A percentile compares a stretch with the other conserved stretches of the same genome.
Conservation (phyloP, 257 asterid species). For the Nicotiana tomentosiformis region DNA sequence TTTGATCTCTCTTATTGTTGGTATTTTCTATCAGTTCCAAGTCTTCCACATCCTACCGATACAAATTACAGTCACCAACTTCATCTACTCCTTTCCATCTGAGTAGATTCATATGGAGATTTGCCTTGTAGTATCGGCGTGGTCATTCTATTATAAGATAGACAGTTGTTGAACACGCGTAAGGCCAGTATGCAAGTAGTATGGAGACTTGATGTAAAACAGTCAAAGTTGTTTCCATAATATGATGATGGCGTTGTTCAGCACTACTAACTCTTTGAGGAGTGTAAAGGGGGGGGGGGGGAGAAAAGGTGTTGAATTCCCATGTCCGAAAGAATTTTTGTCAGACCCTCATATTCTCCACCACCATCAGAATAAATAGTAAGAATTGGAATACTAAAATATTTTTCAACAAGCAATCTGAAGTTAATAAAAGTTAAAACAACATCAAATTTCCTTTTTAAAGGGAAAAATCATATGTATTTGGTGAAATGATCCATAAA, state of each 20-base stretch:
- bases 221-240: neutral
- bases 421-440: neutral
- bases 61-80: no score
- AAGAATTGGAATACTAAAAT: neutral
- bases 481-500: neutral
- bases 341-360: neutral
- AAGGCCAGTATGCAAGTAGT: neutral
- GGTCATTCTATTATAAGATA: neutral
- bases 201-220: neutral
- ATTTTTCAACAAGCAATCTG: neutral
- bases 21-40: no score
- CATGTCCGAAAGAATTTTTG: neutral
- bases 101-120: neutral
- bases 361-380: neutral
- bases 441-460: neutral
- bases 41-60: no score
- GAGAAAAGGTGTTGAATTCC: neutral
- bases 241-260: neutral
- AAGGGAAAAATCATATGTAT: neutral
- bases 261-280: neutral
- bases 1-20: no score
- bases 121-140: neutral
- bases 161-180: neutral
- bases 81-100: no score
- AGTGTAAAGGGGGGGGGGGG: neutral